Evolutionary conservation across 2,329 filamentous ascomycete species (phyloP), one percentile per base, ranked within the genome.

Genomic region (Diplodia scrobiculata): DNA sequence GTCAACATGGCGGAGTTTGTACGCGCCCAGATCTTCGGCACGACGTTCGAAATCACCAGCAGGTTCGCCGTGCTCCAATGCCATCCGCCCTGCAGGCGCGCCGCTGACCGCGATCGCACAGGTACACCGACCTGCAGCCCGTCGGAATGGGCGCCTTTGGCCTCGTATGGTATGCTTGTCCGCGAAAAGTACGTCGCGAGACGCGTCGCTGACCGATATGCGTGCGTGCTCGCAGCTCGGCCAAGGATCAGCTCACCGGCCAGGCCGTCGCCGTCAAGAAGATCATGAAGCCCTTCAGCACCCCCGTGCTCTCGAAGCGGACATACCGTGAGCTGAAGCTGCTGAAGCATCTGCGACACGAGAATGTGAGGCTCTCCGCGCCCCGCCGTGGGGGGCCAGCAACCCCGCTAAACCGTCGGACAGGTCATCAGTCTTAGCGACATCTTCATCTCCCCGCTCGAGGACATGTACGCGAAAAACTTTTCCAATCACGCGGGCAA

Each of bases 261-360:
- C 93, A 97, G 80, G 92, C 93, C 80, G 95, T 99, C 68, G 95
- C 95, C 67, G 93, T 99, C 78, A 99, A 99, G 87, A 99, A 99
- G 87, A 99, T 99, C 77, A 98, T 99, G 94, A 99, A 98, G 84
- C 95, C 95, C 10, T 99, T 99, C 82, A 97, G 93, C 84, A 99
- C 95, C n/a, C 93, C 95, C 0, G 95, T 99, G 67, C 85, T 99
- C 55, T 95, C 95, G 67, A 99, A 99, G 84, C 87, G 95, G 77
- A 99, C 95, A 71, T 99, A 99, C 79, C 89, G 95, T 76, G 95
- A 99, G 80, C 83, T 99, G 77, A 99, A 98, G 84, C 86, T 99
- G 69, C 84, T 99, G 75, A 99, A 98, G 84, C 95, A 99, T 77
- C 84, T 99, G 68, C 89, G 89, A 77, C 95, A 99, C 79, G 95